Evolutionary conservation across 1,139 yeast species (phyloP).

Genomic region (Suhomyces choctaworum): DNA sequence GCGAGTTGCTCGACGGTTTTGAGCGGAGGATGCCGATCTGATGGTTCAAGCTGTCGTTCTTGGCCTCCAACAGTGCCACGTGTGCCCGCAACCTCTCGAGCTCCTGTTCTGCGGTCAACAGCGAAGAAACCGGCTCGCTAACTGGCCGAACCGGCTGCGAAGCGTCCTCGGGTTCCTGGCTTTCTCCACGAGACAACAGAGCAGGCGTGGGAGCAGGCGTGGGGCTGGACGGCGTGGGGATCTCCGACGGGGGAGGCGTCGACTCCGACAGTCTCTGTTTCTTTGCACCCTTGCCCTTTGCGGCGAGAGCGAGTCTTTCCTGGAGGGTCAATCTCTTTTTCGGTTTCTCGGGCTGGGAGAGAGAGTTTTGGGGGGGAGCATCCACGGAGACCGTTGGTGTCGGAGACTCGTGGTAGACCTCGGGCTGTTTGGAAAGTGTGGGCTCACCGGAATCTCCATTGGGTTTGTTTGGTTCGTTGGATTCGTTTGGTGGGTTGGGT

Average conservation of each 20-base stretch:
- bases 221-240: constrained; percentile 10
- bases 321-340: constrained; percentile 65
- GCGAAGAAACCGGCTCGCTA: too few relatives aligned
- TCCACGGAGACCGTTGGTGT: too few relatives aligned
- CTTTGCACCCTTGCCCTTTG: constrained; percentile 45
- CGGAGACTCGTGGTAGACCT: too few relatives aligned
- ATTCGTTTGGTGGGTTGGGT: too few relatives aligned
- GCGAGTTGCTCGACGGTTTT: constrained; percentile 1
- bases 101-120: constrained; percentile 26
- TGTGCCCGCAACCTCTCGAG: constrained; percentile 1
- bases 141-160: not conserved
- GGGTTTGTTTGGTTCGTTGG: too few relatives aligned
- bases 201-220: constrained; percentile 10
- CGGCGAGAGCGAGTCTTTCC: constrained; percentile 81
- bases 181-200: constrained; percentile 7
- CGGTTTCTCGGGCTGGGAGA: too few relatives aligned
- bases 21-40: constrained; percentile 5
- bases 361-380: too few relatives aligned
- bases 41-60: constrained; percentile 5
- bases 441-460: too few relatives aligned
- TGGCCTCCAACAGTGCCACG: constrained; percentile 2
- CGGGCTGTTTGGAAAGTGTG: too few relatives aligned
- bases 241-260: not conserved
- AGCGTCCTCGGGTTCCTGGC: constrained; percentile 1
- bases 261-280: constrained; percentile 8